phyloP scores from a whole-genome alignment of 2,329 filamentous ascomycete genomes.

The Cercospora brassicicola region DNA sequence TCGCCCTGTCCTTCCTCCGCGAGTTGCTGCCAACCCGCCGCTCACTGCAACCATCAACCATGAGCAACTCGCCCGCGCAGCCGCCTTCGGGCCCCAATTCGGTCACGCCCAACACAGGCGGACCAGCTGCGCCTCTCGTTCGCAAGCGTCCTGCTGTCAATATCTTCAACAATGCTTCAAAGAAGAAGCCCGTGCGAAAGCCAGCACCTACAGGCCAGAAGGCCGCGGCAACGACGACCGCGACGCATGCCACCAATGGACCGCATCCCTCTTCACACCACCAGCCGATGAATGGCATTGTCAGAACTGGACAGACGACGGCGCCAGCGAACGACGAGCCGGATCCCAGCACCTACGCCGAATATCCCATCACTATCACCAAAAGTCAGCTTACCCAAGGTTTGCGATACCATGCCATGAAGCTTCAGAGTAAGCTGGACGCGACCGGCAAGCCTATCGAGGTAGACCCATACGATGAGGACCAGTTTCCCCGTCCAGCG shows the following conservation, averaged over 20 bases:
- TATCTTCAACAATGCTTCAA: conserved; percentile 37
- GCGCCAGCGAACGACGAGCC: conserved; percentile 25
- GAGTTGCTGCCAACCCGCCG: conserved; percentile 5
- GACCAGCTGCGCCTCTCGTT: conserved; percentile 36
- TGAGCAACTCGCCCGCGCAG: conserved; percentile 41
- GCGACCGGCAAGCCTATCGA: conserved; percentile 35
- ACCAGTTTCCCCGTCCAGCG: conserved; percentile 83
- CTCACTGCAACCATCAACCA: conserved; percentile 17
- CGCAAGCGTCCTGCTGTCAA: conserved; percentile 39
- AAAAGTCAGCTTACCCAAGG: conserved; percentile 78
- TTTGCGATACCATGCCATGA: conserved; percentile 83
- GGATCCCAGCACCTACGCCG: conserved; percentile 39
- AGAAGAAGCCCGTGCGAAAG: conserved; percentile 40
- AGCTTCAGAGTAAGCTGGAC: conserved; percentile 62
- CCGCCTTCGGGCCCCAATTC: conserved; percentile 36
- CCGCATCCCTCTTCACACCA: conserved; percentile 10
- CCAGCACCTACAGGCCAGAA: conserved; percentile 16
- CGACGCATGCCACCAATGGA: conserved; percentile 12
- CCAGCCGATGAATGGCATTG: conserved; percentile 17
- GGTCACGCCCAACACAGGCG: conserved; percentile 43
- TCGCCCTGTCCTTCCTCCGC: not conserved
- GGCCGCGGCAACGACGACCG: conserved; percentile 9
- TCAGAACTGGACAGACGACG: conserved; percentile 14
- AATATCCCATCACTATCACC: conserved; percentile 75
- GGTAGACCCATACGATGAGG: conserved; percentile 69